Conservation (phyloP, 371 early-diverging fungal species). For the Mucor velutinosus region DNA sequence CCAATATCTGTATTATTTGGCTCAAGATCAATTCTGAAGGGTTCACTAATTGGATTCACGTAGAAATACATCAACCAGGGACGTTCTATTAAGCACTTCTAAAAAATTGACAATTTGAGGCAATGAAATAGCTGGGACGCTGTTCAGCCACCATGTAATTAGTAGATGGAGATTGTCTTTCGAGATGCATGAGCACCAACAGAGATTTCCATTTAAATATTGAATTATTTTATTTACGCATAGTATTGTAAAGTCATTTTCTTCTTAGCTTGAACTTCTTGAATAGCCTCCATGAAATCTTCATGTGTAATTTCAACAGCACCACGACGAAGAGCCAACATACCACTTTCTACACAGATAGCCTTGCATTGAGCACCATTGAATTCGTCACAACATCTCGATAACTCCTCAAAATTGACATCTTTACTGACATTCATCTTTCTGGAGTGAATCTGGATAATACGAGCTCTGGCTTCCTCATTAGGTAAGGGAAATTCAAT, state of each 20-base stretch:
- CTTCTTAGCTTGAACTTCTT: conserved; percentile 99
- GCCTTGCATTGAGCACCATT: conserved; percentile 99
- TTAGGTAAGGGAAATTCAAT: conserved; percentile 99
- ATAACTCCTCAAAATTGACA: conserved; percentile 99
- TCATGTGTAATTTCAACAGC: conserved; percentile 94
- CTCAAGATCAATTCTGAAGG: too few species aligned
- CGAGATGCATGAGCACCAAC: too few species aligned
- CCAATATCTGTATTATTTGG: neutral
- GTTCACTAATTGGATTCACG: too few species aligned
- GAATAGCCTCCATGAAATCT: conserved; percentile 99
- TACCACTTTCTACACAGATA: conserved; percentile 93
- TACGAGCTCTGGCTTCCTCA: conserved; percentile 98
- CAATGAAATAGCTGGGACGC: too few species aligned
- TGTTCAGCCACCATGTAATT: too few species aligned
- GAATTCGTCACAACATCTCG: conserved; percentile 98
- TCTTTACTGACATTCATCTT: conserved; percentile 97
- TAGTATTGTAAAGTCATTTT: conserved; percentile 97
- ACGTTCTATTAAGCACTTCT: too few species aligned
- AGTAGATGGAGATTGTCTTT: too few species aligned
- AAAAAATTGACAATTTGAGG: too few species aligned
- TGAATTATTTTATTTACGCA: conserved; percentile 59
- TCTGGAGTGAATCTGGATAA: conserved; percentile 99
- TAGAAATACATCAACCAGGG: too few species aligned
- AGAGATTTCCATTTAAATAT: neutral
- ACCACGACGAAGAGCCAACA: conserved; percentile 97